Conservation (phyloP, 306 rosid species). For the Delonix regia region DNA sequence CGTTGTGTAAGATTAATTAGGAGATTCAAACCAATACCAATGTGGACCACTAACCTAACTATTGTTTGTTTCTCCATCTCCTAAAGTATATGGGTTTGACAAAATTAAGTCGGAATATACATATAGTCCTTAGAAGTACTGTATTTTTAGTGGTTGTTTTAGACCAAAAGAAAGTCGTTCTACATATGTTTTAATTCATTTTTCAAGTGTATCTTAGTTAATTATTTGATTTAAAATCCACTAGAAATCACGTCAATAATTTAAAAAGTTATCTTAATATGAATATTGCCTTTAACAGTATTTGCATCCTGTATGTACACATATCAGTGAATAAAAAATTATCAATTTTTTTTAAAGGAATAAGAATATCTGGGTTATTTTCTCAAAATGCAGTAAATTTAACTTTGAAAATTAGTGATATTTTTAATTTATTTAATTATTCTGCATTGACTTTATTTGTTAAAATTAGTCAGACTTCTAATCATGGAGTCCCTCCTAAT, state of each 20-base stretch:
- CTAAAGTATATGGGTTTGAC: neutral
- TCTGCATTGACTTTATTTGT: too few species aligned
- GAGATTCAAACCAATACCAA: neutral
- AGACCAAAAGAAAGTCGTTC: neutral
- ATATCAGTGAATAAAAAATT: too few species aligned
- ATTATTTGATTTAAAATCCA: neutral
- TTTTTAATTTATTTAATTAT: too few species aligned
- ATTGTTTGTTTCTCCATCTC: neutral
- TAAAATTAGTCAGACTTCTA: neutral
- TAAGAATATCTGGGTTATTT: neutral
- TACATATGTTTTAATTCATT: neutral
- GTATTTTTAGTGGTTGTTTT: neutral
- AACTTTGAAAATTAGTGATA: too few species aligned
- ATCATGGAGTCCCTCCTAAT: neutral
- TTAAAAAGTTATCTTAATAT: neutral
- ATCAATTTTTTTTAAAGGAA: too few species aligned
- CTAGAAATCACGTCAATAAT: neutral
- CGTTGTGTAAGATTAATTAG: neutral
- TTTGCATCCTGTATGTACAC: neutral
- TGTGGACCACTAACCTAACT: neutral
- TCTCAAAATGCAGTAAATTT: neutral
- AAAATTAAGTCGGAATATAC: slow-evolving; percentile 7
- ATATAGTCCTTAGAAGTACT: neutral
- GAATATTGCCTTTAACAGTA: too few species aligned
- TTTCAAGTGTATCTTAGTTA: neutral